Evolutionary conservation across 352 stramenopile species (phyloP), one percentile per base, ranked within the genome.

Genomic region (Globisporangium orthogonon): DNA sequence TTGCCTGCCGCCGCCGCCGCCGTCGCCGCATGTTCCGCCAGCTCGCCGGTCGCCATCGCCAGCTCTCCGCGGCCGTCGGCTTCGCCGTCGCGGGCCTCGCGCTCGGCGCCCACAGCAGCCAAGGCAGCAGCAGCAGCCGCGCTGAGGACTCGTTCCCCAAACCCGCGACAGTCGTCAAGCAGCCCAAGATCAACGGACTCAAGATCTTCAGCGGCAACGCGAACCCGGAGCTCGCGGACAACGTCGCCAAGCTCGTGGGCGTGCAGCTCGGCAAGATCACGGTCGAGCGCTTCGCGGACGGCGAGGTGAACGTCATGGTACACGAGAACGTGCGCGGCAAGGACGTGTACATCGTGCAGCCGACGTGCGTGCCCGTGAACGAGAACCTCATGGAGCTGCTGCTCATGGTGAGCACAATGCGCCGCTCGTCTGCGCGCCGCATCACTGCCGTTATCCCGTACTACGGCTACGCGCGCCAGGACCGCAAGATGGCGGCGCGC

Each of bases 341-440:
- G 71, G 97, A 99, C 83, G 95, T 99, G 59, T 99, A 99, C 80
- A 98, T 99, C 63, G 94, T 99, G 48, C 97, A 99, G 81, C 96
- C 97, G 7, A 99, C 97, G 37, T 99, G 96, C 75, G 75, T 96
- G 60, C 96, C 96, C 40, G 97, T 99, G 58, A 99, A 99, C 76
- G 97, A 99, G 76, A 99, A 99, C 74, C 83, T 99, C 2, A 99
- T 99, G 96, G 97, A 99, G 80, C 74, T 99, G 53, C 74, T 98
- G 74, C 89, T 98, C 28, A 98, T 98, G 91, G 91, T 98, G 18
- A 98, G 91, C 54, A 99, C 97, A 28, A 97, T 99, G 78, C 91
- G 97, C 50, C 89, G 97, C 57, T 97, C 97, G 28, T 98, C 91
- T 50, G 97, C 97, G n/a, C 84, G 97, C 50, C 87, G 96, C 58